Conservation (phyloP, 1,139 yeast species). For the Hyphopichia fennica region DNA sequence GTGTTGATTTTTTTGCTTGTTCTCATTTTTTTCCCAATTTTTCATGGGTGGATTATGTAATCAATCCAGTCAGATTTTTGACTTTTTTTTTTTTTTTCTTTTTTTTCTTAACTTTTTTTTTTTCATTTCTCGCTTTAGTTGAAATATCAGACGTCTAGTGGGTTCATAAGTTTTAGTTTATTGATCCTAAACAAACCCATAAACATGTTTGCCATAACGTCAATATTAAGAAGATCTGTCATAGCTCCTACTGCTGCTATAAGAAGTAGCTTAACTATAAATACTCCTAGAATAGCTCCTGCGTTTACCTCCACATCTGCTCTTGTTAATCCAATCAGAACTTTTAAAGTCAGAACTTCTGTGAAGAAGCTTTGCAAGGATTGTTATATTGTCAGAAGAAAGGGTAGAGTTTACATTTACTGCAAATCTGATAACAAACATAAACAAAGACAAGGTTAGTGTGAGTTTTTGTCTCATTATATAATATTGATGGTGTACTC, state of each 20-base stretch:
- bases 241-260: constrained; percentile 11
- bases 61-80: neutral
- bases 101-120: neutral
- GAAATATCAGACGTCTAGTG: too few relatives aligned
- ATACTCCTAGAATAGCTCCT: constrained; percentile 17
- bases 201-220: constrained; percentile 18
- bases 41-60: constrained; percentile 1
- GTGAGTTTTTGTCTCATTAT: neutral
- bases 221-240: constrained; percentile 15
- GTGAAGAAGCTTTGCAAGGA: constrained; percentile 90
- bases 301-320: constrained; percentile 4
- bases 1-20: constrained; percentile 11
- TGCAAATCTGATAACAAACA: constrained; percentile 93
- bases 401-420: constrained; percentile 89
- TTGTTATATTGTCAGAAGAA: constrained; percentile 91
- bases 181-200: neutral
- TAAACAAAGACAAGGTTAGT: constrained; percentile 92
- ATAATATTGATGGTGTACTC: neutral
- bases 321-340: constrained; percentile 16
- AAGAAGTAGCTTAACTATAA: constrained; percentile 14
- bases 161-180: too few relatives aligned
- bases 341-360: constrained; percentile 59
- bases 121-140: neutral
- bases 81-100: neutral
- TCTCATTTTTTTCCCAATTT: neutral